Percentiles rank a stretch among this genome's conserved stretches.
Conservation (phyloP, 768 basidiomycete species). For the Galerina sulciceps region DNA sequence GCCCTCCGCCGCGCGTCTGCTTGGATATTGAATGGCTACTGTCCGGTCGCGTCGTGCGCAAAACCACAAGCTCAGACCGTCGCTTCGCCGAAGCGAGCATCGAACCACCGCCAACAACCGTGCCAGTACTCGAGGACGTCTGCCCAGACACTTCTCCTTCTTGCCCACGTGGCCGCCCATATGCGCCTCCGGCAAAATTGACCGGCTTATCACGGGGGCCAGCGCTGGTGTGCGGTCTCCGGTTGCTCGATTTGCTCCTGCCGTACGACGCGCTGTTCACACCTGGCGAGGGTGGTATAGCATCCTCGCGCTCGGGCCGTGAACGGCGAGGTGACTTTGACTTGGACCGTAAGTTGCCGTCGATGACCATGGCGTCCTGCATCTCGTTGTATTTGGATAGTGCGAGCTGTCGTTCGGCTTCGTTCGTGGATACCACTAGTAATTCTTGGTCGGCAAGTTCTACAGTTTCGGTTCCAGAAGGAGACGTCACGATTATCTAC, state of each 20-base stretch:
- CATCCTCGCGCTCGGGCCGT: slow-evolving; percentile 33
- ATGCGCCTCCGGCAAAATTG: slow-evolving; percentile 32
- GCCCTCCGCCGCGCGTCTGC: slow-evolving; percentile 1
- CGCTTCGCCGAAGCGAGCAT: slow-evolving; percentile 14
- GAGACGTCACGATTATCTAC: slow-evolving; percentile 54
- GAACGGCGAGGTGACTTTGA: slow-evolving; percentile 60
- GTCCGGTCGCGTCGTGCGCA: slow-evolving; percentile 15
- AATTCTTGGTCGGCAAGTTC: slow-evolving; percentile 75
- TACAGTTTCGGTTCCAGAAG: slow-evolving; percentile 65
- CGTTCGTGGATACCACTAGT: slow-evolving; percentile 69
- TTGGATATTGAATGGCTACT: slow-evolving; percentile 13
- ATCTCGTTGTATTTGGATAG: slow-evolving; percentile 60
- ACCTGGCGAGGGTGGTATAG: slow-evolving; percentile 27
- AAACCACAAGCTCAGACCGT: slow-evolving; percentile 21
- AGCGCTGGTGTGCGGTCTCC: slow-evolving; percentile 77
- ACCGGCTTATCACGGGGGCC: slow-evolving; percentile 63
- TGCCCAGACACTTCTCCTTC: slow-evolving; percentile 13
- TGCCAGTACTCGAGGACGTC: slow-evolving; percentile 1
- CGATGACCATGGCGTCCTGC: slow-evolving; percentile 25
- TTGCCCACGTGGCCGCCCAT: slow-evolving; percentile 19
- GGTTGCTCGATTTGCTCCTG: slow-evolving; percentile 34
- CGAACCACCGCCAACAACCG: neutral
- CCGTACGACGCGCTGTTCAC: slow-evolving; percentile 19
- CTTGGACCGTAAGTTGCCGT: slow-evolving; percentile 45
- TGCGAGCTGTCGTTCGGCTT: slow-evolving; percentile 68